Conservation (phyloP, 208 protist species). For the Wallacemonas sp. region DNA sequence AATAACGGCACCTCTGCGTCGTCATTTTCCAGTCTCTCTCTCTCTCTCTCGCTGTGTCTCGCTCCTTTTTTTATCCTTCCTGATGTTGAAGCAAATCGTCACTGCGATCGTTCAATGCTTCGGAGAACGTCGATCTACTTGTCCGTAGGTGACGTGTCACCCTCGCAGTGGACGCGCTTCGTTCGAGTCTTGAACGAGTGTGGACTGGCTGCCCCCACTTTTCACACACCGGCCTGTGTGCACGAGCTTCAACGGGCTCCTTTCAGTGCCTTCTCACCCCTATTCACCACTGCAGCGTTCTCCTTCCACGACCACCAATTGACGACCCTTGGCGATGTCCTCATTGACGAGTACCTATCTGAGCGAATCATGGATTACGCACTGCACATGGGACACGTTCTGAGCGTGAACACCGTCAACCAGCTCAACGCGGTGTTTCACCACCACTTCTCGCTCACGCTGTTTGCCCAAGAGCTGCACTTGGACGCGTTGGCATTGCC, state of each 20-base stretch:
- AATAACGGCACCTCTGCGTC: too few relatives aligned
- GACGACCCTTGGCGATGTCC: constrained; percentile 66
- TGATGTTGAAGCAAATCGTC: too few relatives aligned
- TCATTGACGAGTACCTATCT: constrained; percentile 76
- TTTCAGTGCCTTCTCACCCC: constrained; percentile 39
- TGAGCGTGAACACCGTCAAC: constrained; percentile 53
- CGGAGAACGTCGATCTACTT: background rate
- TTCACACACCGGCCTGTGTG: background rate
- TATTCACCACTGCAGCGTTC: constrained; percentile 56
- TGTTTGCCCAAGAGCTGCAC: constrained; percentile 70
- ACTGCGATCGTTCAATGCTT: background rate
- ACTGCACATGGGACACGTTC: constrained; percentile 35
- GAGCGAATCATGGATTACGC: constrained; percentile 43
- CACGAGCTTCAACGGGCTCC: constrained; percentile 7
- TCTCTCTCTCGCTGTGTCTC: too few relatives aligned
- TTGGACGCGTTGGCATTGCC: constrained; percentile 66
- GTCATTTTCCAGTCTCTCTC: too few relatives aligned
- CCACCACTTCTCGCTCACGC: constrained; percentile 74
- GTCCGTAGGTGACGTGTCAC: too few relatives aligned
- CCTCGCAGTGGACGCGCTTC: constrained; percentile 6
- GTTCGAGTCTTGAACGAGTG: background rate
- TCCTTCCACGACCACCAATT: constrained; percentile 72
- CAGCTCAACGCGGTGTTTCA: constrained; percentile 78
- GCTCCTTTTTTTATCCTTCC: too few relatives aligned
- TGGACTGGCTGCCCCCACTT: background rate